Base-by-base conservation (phyloP, 805 yeast genomes). In the Candida berthetii region DNA sequence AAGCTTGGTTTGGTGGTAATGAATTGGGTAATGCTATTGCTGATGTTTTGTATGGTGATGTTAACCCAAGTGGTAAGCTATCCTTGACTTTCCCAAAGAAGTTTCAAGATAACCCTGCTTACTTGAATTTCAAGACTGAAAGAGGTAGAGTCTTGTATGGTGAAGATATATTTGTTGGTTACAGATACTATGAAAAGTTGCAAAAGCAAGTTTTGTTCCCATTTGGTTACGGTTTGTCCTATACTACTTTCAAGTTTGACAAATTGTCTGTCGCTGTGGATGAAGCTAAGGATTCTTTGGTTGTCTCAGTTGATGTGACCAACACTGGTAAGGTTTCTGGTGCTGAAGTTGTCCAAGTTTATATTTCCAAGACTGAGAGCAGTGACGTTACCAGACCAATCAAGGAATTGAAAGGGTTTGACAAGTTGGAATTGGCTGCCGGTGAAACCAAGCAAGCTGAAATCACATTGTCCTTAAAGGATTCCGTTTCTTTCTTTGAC, bases 101-200 rank as follows among this genome's bases (percentile, higher is more conserved):
- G 46, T 49, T 66, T 36, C 68, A 72, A 48, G 82, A 79, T 57
- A 76, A 72, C 47, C 84, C 85, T 11, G 69, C 82, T 0, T 78
- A 55, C 57, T 58, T 76, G 51, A 76, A 70, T 59, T 76, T 63
- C 62, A 61, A 63, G 25, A 63, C 79, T 9, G 72, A 71, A 51
- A 67, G 68, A 52, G 83, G 84, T 36, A 60, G 71, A 40, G 76
- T 71, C 27, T 51, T 72, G 42, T 81, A 80, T 49, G 84, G 85
- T 44, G 87, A 81, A 56, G 84, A 79, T 52, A 73, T 80, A 36
- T 80, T 67, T 55, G 75, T 80, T 40, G 86, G 85, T 18, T 79
- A 80, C 64, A 64, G 78, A 44, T 76, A 61, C 62, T 81, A 76
- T 57, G 85, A 80, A 51, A 73, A 72, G 57, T 54, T 63, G 31